Percentiles rank a stretch among this genome's conserved stretches.
phyloP scores from a whole-genome alignment of 1,284 basidiomycete genomes.

The Pseudozyma sp. region DNA sequence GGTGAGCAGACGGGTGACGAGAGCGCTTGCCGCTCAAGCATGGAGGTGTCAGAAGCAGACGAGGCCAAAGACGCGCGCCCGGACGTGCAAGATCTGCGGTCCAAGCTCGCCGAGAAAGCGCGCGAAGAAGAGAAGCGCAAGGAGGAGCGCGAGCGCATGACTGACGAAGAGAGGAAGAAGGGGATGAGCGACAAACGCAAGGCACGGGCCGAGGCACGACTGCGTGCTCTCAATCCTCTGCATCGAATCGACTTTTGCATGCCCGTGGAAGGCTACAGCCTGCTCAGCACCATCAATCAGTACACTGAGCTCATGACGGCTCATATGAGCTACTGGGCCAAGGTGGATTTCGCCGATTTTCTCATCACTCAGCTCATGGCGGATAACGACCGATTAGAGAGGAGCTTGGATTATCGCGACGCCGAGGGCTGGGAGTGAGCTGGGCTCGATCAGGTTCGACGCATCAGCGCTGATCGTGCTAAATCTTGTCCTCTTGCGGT shows the following conservation, averaged over 20 bases:
- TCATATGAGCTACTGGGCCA: constrained; percentile 65
- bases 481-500: too few species aligned
- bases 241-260: constrained; percentile 53
- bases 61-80: constrained; percentile 26
- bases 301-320: constrained; percentile 60
- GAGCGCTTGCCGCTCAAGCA: constrained; percentile 16
- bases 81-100: constrained; percentile 15
- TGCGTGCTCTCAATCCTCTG: constrained; percentile 47
- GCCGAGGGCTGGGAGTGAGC: constrained; percentile 46
- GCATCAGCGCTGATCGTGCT: too few species aligned
- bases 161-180: constrained; percentile 35
- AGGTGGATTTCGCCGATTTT: constrained; percentile 58
- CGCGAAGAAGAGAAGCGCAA: constrained; percentile 34
- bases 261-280: constrained; percentile 48
- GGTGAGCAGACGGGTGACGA: constrained; percentile 29
- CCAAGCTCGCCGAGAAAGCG: constrained; percentile 22
- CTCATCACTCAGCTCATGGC: constrained; percentile 60
- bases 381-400: constrained; percentile 35
- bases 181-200: constrained; percentile 35
- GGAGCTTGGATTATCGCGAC: constrained; percentile 35
- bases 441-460: not conserved
- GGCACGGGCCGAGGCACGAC: constrained; percentile 33
- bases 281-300: constrained; percentile 52
- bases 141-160: constrained; percentile 24
- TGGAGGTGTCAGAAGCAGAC: constrained; percentile 30